A percentile compares a stretch with the other conserved stretches of the same genome.
phyloP scores from a whole-genome alignment of 345 rosid species.

The Geranium brycei region DNA sequence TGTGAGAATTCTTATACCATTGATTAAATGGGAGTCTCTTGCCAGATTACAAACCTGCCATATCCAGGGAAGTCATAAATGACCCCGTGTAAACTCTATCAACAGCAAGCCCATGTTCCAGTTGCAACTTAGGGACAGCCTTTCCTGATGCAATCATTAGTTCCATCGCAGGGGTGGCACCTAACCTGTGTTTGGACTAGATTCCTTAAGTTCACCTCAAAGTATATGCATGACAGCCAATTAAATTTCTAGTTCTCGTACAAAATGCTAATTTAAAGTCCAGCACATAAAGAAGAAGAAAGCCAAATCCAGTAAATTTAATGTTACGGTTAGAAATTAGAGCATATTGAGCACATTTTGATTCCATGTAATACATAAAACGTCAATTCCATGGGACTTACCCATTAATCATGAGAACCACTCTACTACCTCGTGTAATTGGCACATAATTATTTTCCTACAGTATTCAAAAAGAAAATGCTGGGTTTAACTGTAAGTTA shows the following conservation, averaged over 20 bases:
- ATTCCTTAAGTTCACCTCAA: no score
- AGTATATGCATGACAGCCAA: no score
- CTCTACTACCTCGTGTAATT: conserved; percentile 74
- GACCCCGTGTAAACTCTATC: conserved; percentile 96
- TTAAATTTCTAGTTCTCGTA: no score
- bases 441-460: conserved; percentile 96
- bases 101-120: conserved; percentile 90
- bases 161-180: conserved; percentile 90
- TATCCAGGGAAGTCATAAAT: conserved; percentile 96
- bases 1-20: conserved; percentile 6
- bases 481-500: conserved; percentile 3
- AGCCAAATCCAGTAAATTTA: no score
- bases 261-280: no score
- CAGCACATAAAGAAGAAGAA: no score
- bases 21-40: background rate
- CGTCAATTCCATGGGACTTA: conserved; percentile 21
- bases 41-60: conserved; percentile 62
- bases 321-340: no score
- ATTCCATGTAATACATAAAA: background rate
- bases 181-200: conserved; percentile 39
- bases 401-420: conserved; percentile 96
- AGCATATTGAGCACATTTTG: no score
- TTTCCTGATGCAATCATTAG: conserved; percentile 90
- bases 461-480: conserved; percentile 14
- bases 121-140: conserved; percentile 80